Evolutionary conservation across 768 basidiomycete genomes (phyloP).

Genomic region (Calocybe gangraenosa): DNA sequence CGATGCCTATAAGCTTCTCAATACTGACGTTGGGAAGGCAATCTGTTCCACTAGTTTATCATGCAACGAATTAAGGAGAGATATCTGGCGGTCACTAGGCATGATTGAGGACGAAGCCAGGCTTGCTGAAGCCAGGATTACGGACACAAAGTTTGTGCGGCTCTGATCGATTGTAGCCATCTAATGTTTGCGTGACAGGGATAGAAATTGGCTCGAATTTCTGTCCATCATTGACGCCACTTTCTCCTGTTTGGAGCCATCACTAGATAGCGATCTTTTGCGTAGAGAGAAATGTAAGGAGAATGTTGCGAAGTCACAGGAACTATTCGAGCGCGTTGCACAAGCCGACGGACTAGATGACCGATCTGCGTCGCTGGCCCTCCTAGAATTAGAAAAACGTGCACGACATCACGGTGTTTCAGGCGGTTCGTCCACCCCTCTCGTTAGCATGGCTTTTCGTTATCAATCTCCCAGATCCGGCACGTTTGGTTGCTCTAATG

Average conservation of each 20-base stretch:
- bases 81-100: conserved; percentile 59
- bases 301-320: conserved; percentile 38
- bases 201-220: conserved; percentile 87
- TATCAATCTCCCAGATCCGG: conserved; percentile 33
- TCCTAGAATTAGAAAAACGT: conserved; percentile 73
- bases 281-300: conserved; percentile 33
- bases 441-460: not conserved
- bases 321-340: conserved; percentile 53
- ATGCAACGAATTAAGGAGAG: conserved; percentile 71
- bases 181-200: conserved; percentile 33
- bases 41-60: conserved; percentile 69
- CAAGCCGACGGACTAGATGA: conserved; percentile 68
- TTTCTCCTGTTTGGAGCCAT: conserved; percentile 36
- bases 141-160: conserved; percentile 50
- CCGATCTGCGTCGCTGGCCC: conserved; percentile 67
- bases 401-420: conserved; percentile 43
- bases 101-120: conserved; percentile 58
- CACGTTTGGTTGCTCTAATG: conserved; percentile 44
- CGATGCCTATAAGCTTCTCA: conserved; percentile 65
- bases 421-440: conserved; percentile 29
- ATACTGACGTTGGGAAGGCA: conserved; percentile 61
- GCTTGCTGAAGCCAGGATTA: conserved; percentile 54
- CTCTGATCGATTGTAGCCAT: not conserved
- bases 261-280: conserved; percentile 13
- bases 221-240: conserved; percentile 67